Percentiles rank a stretch among this genome's conserved stretches.
phyloP scores from a whole-genome alignment of 495 filamentous ascomycete genomes.

The Podospora bellae-mahoneyi region DNA sequence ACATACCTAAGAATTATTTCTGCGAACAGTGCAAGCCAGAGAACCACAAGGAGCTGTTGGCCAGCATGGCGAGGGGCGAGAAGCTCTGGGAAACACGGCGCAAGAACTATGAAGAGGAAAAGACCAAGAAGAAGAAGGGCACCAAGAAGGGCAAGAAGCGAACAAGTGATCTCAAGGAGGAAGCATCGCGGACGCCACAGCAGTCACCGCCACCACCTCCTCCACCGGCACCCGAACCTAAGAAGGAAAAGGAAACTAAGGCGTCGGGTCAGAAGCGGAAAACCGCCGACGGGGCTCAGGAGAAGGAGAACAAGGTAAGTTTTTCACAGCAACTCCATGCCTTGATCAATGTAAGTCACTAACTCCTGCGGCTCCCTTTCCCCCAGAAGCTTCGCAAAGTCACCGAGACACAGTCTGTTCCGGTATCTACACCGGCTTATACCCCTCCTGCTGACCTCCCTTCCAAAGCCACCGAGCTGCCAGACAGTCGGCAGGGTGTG shows the following conservation, averaged over 20 bases:
- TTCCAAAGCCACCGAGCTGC: conserved; percentile 40
- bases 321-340: background rate
- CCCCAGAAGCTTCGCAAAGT: conserved; percentile 53
- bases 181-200: conserved; percentile 40
- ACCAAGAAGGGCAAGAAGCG: conserved; percentile 51
- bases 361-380: conserved; percentile 6
- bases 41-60: conserved; percentile 71
- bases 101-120: conserved; percentile 48
- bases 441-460: conserved; percentile 39
- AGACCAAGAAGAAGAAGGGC: conserved; percentile 39
- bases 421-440: conserved; percentile 31
- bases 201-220: conserved; percentile 39
- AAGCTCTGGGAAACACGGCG: conserved; percentile 76
- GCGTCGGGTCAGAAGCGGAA: conserved; percentile 40
- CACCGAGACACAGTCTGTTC: conserved; percentile 40
- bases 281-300: conserved; percentile 42
- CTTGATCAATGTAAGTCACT: background rate
- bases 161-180: conserved; percentile 48
- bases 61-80: conserved; percentile 71
- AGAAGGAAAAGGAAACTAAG: conserved; percentile 36
- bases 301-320: conserved; percentile 43
- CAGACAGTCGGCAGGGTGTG: conserved; percentile 40
- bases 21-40: conserved; percentile 88
- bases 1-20: conserved; percentile 74
- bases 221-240: conserved; percentile 35